Evolutionary conservation across 345 rosid genomes (phyloP).

Genomic region (Citropsis articulata): DNA sequence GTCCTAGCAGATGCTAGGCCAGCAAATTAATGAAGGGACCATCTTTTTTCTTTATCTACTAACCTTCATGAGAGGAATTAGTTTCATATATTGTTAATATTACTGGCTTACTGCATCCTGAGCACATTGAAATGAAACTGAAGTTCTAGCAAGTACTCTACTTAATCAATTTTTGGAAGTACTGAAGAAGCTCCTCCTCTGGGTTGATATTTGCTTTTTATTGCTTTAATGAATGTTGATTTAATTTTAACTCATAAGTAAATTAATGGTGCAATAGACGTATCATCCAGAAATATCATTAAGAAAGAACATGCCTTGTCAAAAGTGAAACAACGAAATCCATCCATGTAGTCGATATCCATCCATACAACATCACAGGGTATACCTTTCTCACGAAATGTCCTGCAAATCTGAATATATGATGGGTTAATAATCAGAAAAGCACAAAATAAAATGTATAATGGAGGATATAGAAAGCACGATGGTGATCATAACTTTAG

Average conservation of each 20-base stretch:
- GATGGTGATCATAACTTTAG: not conserved
- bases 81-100: too few relatives aligned
- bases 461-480: not conserved
- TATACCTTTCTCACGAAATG: slow-evolving; percentile 76
- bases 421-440: slow-evolving; percentile 15
- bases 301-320: slow-evolving; percentile 53
- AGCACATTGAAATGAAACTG: not conserved
- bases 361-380: slow-evolving; percentile 95
- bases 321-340: slow-evolving; percentile 93
- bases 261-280: not conserved
- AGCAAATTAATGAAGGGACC: not conserved
- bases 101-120: not conserved
- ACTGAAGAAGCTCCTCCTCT: not conserved
- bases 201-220: not conserved
- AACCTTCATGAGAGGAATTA: not conserved
- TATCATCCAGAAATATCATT: slow-evolving; percentile 4
- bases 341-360: slow-evolving; percentile 99
- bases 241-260: too few relatives aligned
- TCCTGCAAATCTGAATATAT: slow-evolving; percentile 50
- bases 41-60: too few relatives aligned
- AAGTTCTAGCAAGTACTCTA: too few relatives aligned
- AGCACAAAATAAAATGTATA: not conserved
- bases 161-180: too few relatives aligned
- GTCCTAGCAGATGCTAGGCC: not conserved
- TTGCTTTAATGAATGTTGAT: not conserved